Base-by-base conservation (phyloP, 2,329 filamentous ascomycete genomes). In the Aureobasidium melanogenum region DNA sequence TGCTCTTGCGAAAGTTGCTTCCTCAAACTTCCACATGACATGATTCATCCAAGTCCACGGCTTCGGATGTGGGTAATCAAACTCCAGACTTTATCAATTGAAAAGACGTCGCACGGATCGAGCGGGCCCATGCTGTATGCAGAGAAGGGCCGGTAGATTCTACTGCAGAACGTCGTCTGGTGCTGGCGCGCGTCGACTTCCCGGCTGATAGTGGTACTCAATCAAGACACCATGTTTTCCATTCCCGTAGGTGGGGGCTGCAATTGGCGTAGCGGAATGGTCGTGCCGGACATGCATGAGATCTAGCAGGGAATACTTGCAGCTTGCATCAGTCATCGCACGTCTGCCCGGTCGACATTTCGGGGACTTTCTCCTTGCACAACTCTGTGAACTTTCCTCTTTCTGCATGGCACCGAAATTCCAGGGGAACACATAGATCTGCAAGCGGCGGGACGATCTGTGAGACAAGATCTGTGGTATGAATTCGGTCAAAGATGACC, bases 391-490 rank as follows among this genome's bases (percentile, higher is more conserved):
- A 57, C 5, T 41, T 57, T 57, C 39, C 54, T 47, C 36, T 57
- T 57, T 57, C 54, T 57, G 54, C 54, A 57, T 46, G 41, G 34
- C 39, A 43, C n/a, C 14, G 44, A 17, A 39, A 32, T 38, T 57
- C 41, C 54, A 47, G 19, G n/a, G n/a, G 52, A 56, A 44, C 39
- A 56, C 52, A 44, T 22, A 47, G 54, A 57, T 57, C 54, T 57
- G 41, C 30, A 57, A 56, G 28, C n/a, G 54, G 30, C 54, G 54
- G 54, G 54, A 46, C 26, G 54, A 57, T 57, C 54, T 57, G 54
- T 57, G 54, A 57, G 19, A 57, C 54, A 57, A 57, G 41, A 57
- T 57, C 52, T 57, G 54, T 46, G 30, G 28, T 47, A 57, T 57
- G 15, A 38, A 26, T 17, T 22, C 32, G n/a, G 26, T 14, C 39